A percentile compares a stretch with the other conserved stretches of the same genome.
Conservation (phyloP, 257 asterid genomes). For the Knoxia roxburghii region DNA sequence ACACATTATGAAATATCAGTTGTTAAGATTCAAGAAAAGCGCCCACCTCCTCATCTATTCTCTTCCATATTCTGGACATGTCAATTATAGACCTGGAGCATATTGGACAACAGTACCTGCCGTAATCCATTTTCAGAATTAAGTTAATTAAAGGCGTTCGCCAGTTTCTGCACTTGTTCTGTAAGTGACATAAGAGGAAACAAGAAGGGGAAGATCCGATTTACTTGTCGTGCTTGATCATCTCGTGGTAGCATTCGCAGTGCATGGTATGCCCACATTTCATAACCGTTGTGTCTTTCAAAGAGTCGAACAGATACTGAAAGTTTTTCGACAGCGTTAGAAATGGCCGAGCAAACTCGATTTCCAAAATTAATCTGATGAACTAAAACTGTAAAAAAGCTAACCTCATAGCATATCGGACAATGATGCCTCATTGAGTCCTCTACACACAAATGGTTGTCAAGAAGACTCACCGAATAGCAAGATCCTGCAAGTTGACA, state of each 20-base stretch:
- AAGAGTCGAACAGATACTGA: conserved; percentile 86
- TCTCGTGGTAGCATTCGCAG: conserved; percentile 76
- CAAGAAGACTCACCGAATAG: conserved; percentile 56
- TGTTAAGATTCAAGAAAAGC: background rate
- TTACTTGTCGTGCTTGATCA: conserved; percentile 87
- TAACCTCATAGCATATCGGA: conserved; percentile 93
- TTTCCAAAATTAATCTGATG: background rate
- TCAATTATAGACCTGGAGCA: conserved; percentile 79
- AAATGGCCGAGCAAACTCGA: background rate
- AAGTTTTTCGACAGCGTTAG: conserved; percentile 9
- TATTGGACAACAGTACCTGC: conserved; percentile 88
- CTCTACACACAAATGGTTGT: conserved; percentile 81
- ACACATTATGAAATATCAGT: background rate
- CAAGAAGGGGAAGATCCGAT: conserved; percentile 3
- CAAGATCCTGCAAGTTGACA: conserved; percentile 55
- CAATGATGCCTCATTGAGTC: conserved; percentile 97
- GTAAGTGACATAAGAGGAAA: background rate
- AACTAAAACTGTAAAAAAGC: background rate
- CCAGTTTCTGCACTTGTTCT: conserved; percentile 3
- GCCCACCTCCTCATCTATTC: conserved; percentile 76
- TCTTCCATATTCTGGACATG: conserved; percentile 74
- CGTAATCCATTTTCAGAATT: background rate
- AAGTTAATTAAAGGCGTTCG: background rate
- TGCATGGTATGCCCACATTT: conserved; percentile 99
- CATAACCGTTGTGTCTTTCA: conserved; percentile 85